Percentiles rank a stretch among this genome's conserved stretches.
Evolutionary conservation across 306 rosid genomes (phyloP).

Genomic region (Vigna mungo): DNA sequence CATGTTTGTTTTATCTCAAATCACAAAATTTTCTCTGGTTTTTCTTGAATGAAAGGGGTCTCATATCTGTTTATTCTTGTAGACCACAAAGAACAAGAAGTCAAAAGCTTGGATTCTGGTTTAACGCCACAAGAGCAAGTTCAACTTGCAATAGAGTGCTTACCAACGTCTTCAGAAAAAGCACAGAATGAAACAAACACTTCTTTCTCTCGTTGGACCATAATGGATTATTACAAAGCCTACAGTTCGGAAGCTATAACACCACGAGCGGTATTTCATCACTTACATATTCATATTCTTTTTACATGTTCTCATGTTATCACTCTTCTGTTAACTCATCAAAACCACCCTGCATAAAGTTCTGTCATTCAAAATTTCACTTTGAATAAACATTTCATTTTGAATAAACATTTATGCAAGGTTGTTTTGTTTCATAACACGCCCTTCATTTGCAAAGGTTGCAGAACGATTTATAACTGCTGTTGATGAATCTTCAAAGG

Average conservation of each 20-base stretch:
- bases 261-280: slow-evolving; percentile 67
- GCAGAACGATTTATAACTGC: slow-evolving; percentile 73
- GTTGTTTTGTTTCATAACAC: neutral
- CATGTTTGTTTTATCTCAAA: slow-evolving; percentile 12
- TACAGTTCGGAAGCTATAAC: slow-evolving; percentile 64
- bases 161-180: slow-evolving; percentile 52
- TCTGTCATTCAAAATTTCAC: slow-evolving; percentile 23
- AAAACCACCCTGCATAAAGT: neutral
- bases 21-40: neutral
- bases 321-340: slow-evolving; percentile 33
- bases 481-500: slow-evolving; percentile 61
- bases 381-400: neutral
- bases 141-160: slow-evolving; percentile 63
- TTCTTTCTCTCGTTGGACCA: slow-evolving; percentile 72
- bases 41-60: neutral
- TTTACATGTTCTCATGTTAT: neutral
- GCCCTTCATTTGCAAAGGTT: slow-evolving; percentile 56
- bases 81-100: slow-evolving; percentile 66
- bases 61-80: slow-evolving; percentile 40
- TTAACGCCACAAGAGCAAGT: slow-evolving; percentile 71
- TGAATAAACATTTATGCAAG: neutral
- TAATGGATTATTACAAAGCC: slow-evolving; percentile 77
- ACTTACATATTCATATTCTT: slow-evolving; percentile 26
- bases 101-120: slow-evolving; percentile 56
- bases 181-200: slow-evolving; percentile 29